Percentiles rank a stretch among this genome's conserved stretches.
Conservation (phyloP, 805 yeast species). For the Candida railenensis region DNA sequence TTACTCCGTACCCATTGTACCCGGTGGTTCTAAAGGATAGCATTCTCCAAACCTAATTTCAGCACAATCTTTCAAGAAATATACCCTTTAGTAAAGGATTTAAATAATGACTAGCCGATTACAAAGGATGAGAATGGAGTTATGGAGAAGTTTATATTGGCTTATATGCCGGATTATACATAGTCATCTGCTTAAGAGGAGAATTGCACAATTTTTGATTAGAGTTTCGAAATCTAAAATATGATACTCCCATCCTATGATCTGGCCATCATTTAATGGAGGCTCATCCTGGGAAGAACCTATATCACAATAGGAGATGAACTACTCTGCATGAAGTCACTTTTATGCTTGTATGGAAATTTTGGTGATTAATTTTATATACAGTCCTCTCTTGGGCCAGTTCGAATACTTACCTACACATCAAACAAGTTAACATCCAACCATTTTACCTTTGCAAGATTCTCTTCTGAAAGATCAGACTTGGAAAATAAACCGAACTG, state of each 20-base stretch:
- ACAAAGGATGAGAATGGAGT: neutral
- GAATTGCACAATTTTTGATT: neutral
- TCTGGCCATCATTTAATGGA: no score
- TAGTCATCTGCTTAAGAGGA: no score
- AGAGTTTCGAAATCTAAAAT: neutral
- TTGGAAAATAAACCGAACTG: slow-evolving; percentile 50
- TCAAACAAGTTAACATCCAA: slow-evolving; percentile 35
- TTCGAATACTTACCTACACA: no score
- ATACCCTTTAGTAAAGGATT: neutral
- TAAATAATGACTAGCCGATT: neutral
- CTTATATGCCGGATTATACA: neutral
- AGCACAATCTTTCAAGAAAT: neutral
- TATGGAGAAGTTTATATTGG: neutral
- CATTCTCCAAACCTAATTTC: slow-evolving; percentile 40
- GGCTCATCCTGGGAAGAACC: no score
- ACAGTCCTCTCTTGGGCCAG: no score
- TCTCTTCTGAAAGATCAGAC: slow-evolving; percentile 24
- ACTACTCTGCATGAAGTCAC: no score
- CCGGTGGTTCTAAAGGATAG: slow-evolving; percentile 72
- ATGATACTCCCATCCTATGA: no score
- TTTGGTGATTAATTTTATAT: no score
- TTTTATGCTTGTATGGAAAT: no score
- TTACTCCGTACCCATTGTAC: slow-evolving; percentile 82
- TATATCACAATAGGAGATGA: no score
- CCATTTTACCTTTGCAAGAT: slow-evolving; percentile 32